A percentile compares a stretch with the other conserved stretches of the same genome.
Evolutionary conservation across 2,329 filamentous ascomycete genomes (phyloP).

Genomic region (Penicillium sp.): DNA sequence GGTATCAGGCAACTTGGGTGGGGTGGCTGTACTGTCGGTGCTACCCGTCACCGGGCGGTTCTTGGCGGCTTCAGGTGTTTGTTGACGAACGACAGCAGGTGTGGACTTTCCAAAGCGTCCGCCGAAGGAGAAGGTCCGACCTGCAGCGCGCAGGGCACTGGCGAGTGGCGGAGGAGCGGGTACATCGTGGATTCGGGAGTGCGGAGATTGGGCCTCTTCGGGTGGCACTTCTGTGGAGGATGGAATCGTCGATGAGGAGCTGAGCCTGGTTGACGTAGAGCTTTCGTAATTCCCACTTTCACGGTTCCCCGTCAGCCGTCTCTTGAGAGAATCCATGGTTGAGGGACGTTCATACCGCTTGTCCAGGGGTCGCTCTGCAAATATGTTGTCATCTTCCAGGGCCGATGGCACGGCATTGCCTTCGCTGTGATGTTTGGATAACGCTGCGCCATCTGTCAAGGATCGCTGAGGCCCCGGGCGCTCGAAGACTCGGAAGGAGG

Average conservation of each 20-base stretch:
- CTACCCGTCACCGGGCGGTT: conserved; percentile 54
- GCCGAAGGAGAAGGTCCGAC: conserved; percentile 58
- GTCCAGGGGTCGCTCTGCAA: conserved; percentile 35
- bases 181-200: conserved; percentile 44
- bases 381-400: conserved; percentile 44
- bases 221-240: conserved; percentile 55
- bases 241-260: conserved; percentile 58
- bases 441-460: conserved; percentile 42
- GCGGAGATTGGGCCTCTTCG: conserved; percentile 40
- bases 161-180: conserved; percentile 43
- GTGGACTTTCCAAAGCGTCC: conserved; percentile 40
- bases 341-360: conserved; percentile 37
- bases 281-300: conserved; percentile 53
- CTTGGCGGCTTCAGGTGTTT: conserved; percentile 25
- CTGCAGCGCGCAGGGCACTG: conserved; percentile 48
- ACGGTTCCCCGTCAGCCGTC: conserved; percentile 37
- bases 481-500: conserved; percentile 59
- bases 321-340: conserved; percentile 19
- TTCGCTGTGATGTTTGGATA: conserved; percentile 36
- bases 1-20: conserved; percentile 53
- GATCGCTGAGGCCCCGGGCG: conserved; percentile 48
- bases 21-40: conserved; percentile 54
- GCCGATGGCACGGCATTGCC: conserved; percentile 38
- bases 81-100: conserved; percentile 22
- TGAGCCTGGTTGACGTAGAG: conserved; percentile 54